phyloP scores from a whole-genome alignment of 139 green algal species.

The Spirogloea muscicola region DNA sequence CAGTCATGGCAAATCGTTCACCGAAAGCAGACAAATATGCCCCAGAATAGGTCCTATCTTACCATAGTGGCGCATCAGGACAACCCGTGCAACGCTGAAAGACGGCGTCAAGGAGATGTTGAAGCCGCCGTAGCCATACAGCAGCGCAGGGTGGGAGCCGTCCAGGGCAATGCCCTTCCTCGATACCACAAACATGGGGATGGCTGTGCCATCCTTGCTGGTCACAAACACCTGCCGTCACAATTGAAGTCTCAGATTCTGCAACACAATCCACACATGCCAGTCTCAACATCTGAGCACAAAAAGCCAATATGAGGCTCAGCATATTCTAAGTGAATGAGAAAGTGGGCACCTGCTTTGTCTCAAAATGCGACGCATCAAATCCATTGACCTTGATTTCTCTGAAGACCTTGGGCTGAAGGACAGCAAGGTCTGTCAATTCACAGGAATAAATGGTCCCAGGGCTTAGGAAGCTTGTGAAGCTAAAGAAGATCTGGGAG shows the following conservation, averaged over 20 bases:
- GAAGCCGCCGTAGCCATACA: conserved; percentile 94
- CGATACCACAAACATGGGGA: conserved; percentile 48
- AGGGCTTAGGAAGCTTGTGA: conserved; percentile 28
- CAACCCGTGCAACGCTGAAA: conserved; percentile 65
- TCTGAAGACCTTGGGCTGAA: conserved; percentile 59
- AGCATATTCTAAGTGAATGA: too few relatives aligned
- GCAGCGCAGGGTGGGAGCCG: conserved; percentile 66
- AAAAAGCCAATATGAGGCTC: too few relatives aligned
- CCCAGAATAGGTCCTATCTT: too few relatives aligned
- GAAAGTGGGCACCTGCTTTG: too few relatives aligned
- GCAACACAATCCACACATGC: too few relatives aligned
- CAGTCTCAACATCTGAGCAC: too few relatives aligned
- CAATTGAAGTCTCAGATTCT: too few relatives aligned
- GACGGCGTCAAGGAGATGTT: conserved; percentile 77
- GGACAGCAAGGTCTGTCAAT: background rate
- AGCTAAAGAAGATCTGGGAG: conserved; percentile 41
- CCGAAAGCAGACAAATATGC: too few relatives aligned
- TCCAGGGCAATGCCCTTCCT: conserved; percentile 61
- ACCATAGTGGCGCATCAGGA: conserved; percentile 56
- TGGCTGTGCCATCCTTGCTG: conserved; percentile 66
- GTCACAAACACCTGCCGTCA: conserved; percentile 76
- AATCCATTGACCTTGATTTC: conserved; percentile 63
- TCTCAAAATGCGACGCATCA: conserved; percentile 67
- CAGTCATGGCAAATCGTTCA: too few relatives aligned
- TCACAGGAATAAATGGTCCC: conserved; percentile 28